phyloP scores from a whole-genome alignment of 2,329 filamentous ascomycete species.

The Parafenestella ontariensis region DNA sequence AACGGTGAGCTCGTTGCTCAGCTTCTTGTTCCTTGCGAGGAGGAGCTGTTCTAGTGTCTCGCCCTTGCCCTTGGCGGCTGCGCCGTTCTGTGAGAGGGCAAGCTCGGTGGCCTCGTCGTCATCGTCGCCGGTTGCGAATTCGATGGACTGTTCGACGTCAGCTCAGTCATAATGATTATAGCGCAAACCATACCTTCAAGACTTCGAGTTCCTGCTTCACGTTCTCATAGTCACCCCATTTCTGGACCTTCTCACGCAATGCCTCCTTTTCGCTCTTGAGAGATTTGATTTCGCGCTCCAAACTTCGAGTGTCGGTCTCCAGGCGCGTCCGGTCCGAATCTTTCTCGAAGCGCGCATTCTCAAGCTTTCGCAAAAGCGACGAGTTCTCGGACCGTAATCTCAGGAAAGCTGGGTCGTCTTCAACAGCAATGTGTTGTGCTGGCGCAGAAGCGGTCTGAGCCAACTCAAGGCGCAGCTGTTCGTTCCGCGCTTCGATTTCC shows the following conservation, averaged over 20 bases:
- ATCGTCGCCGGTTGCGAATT: constrained; percentile 86
- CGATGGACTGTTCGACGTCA: constrained; percentile 71
- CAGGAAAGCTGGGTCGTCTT: constrained; percentile 90
- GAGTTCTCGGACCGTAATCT: constrained; percentile 93
- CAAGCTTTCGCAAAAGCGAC: constrained; percentile 85
- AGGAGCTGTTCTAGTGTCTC: constrained; percentile 91
- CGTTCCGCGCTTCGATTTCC: constrained; percentile 92
- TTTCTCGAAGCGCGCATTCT: constrained; percentile 81
- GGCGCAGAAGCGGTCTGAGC: constrained; percentile 83
- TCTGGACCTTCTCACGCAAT: constrained; percentile 81
- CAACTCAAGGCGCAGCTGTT: constrained; percentile 87
- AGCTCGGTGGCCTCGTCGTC: constrained; percentile 59
- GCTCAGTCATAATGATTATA: background rate
- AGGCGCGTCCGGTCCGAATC: constrained; percentile 79
- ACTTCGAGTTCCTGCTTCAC: constrained; percentile 96
- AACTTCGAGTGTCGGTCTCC: constrained; percentile 75
- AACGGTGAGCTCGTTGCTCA: constrained; percentile 91
- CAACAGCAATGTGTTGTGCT: constrained; percentile 67
- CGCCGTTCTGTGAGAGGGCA: constrained; percentile 55
- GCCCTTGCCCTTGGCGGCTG: constrained; percentile 65
- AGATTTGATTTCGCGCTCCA: constrained; percentile 78
- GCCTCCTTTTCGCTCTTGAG: constrained; percentile 81
- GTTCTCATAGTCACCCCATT: constrained; percentile 94
- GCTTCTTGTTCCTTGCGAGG: constrained; percentile 92
- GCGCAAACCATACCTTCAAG: constrained; percentile 66